A percentile compares a stretch with the other conserved stretches of the same genome.
These are phyloP conservation scores for Ophiosphaerella korrae DNA, from an alignment of 2,329 filamentous ascomycete genomes.

Conservation along the genomic window DNA sequence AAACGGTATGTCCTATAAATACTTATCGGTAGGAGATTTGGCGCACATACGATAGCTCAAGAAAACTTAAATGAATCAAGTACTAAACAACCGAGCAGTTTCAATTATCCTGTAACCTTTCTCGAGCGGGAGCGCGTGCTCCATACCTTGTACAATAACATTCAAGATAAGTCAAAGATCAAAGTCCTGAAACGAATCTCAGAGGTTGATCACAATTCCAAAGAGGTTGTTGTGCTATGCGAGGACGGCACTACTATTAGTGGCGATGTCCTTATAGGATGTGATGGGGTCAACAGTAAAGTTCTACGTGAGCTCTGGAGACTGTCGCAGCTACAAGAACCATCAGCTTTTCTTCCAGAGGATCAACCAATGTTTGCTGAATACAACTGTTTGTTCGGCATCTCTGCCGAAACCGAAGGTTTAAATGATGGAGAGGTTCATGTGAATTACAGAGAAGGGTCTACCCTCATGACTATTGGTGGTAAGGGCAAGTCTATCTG, in stretches of 20 bases:
- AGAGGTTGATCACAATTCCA: constrained; percentile 8
- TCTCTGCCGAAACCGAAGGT: constrained; percentile 5
- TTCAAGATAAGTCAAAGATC: constrained; percentile 21
- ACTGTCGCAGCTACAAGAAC: constrained; percentile 6
- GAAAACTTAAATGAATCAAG: background rate
- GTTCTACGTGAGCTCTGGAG: constrained; percentile 17
- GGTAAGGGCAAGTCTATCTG: constrained; percentile 32
- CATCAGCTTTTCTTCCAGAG: constrained; percentile 2
- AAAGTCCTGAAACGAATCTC: constrained; percentile 6
- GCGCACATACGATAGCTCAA: too few species aligned
- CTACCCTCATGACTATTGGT: constrained; percentile 12
- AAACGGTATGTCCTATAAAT: constrained; percentile 1
- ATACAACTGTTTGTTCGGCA: constrained; percentile 19
- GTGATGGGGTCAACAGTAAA: constrained; percentile 19
- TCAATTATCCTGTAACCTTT: constrained; percentile 12
- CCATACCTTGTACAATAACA: constrained; percentile 11
- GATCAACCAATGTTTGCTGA: constrained; percentile 13
- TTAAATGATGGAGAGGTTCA: constrained; percentile 8
- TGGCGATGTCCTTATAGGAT: constrained; percentile 18
- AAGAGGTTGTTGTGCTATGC: constrained; percentile 12
- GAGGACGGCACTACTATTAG: constrained; percentile 8
- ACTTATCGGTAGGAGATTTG: too few species aligned
- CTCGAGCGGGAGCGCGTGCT: constrained; percentile 16
- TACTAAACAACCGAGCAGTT: background rate
- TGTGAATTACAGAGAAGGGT: constrained; percentile 7